Conservation (phyloP, 345 rosid genomes). For the Linum tenue region DNA sequence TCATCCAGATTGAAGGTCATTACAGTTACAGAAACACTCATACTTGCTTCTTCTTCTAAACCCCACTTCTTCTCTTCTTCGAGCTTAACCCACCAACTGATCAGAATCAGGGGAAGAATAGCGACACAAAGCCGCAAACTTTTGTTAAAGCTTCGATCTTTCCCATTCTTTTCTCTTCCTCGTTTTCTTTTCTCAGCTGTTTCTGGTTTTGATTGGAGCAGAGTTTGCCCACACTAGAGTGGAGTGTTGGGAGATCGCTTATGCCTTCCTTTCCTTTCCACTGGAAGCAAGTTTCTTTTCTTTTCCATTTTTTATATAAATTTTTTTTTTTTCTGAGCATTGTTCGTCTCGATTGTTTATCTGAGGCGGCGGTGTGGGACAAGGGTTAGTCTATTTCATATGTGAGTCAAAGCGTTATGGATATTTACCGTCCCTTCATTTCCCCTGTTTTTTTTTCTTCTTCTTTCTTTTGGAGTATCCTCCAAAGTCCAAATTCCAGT, state of each 20-base stretch:
- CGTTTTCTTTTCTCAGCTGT: neutral
- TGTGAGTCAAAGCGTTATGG: neutral
- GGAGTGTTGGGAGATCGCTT: neutral
- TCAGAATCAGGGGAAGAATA: neutral
- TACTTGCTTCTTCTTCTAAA: slow-evolving; percentile 13
- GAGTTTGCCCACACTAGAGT: no score
- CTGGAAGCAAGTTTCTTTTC: neutral
- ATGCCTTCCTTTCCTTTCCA: neutral
- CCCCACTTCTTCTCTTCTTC: neutral
- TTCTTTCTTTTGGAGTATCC: no score
- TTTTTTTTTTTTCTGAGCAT: neutral
- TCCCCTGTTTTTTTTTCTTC: no score
- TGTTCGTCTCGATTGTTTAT: no score
- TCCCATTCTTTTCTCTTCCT: neutral
- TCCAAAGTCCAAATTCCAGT: no score
- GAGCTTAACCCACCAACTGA: neutral
- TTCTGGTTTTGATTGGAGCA: neutral
- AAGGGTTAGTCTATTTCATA: neutral
- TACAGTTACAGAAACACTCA: slow-evolving; percentile 80
- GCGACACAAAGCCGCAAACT: neutral
- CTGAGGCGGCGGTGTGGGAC: neutral
- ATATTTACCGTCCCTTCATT: no score
- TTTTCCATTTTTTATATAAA: neutral
- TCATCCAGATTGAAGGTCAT: slow-evolving; percentile 92
- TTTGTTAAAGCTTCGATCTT: neutral